A percentile compares a stretch with the other conserved stretches of the same genome.
phyloP scores from a whole-genome alignment of 371 early-diverging fungal species.

The Rhizopus delemar region DNA sequence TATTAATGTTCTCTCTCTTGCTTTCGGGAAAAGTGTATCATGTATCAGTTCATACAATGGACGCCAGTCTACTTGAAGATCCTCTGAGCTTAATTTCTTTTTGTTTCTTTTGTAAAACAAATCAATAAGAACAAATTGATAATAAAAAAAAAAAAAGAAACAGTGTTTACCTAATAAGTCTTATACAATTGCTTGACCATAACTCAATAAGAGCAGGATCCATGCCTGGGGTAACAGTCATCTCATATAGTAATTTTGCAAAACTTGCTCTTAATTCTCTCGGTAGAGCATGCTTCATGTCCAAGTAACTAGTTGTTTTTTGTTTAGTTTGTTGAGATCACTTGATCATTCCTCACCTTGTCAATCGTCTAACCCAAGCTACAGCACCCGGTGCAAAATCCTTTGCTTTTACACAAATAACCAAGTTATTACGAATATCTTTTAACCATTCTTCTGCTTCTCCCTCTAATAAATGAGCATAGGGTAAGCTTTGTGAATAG shows the following conservation, averaged over 20 bases:
- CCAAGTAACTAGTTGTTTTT: conserved; percentile 52
- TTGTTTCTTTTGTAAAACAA: conserved; percentile 36
- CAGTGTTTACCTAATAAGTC: conserved; percentile 59
- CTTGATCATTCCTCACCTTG: conserved; percentile 38
- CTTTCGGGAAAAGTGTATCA: conserved; percentile 59
- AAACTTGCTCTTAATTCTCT: conserved; percentile 59
- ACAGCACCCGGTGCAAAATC: conserved; percentile 63
- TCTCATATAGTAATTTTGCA: conserved; percentile 58
- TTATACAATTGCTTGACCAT: conserved; percentile 54
- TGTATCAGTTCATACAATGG: conserved; percentile 70
- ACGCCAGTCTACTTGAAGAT: conserved; percentile 70
- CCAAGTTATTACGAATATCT: conserved; percentile 56
- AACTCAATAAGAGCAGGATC: conserved; percentile 60
- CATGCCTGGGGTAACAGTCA: conserved; percentile 63
- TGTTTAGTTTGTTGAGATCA: not conserved
- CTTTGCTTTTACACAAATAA: conserved; percentile 52
- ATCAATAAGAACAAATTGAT: not conserved
- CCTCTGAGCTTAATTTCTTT: conserved; percentile 53
- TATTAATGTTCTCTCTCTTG: conserved; percentile 60
- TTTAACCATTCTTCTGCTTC: conserved; percentile 61
- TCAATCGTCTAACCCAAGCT: conserved; percentile 60
- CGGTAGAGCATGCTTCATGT: conserved; percentile 67
- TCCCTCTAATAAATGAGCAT: conserved; percentile 49
- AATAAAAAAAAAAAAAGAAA: not conserved
- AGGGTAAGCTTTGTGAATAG: conserved; percentile 55